Evolutionary conservation across 306 rosid species (phyloP).

Genomic region (Boehmeria nivea): DNA sequence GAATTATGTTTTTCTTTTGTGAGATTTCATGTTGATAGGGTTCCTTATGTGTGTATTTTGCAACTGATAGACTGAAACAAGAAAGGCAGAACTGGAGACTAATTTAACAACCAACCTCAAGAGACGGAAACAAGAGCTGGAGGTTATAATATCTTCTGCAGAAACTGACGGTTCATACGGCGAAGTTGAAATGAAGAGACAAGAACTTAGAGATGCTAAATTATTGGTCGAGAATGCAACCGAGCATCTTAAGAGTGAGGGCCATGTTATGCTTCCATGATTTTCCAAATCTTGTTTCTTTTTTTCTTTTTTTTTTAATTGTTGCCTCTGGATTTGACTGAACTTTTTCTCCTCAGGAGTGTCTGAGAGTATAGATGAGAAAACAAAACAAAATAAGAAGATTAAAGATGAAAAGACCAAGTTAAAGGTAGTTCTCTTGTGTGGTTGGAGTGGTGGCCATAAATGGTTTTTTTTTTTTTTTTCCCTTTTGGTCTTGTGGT

Average conservation of each 20-base stretch:
- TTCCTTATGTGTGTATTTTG: conserved; percentile 16
- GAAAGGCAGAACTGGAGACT: conserved; percentile 93
- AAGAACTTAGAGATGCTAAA: conserved; percentile 69
- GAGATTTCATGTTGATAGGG: not conserved
- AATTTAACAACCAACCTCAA: conserved; percentile 92
- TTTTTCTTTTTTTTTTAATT: conserved; percentile 3
- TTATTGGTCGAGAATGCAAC: conserved; percentile 66
- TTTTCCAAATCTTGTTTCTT: conserved; percentile 14
- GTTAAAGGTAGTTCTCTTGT: conserved; percentile 57
- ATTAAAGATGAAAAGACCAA: conserved; percentile 72
- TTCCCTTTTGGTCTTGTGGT: not conserved
- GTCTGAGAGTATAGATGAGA: conserved; percentile 52
- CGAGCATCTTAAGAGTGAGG: conserved; percentile 71
- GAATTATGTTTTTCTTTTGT: not conserved
- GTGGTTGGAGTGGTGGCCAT: conserved; percentile 22
- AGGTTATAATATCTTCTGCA: conserved; percentile 62
- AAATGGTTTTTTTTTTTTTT: conserved; percentile 15
- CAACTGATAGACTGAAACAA: conserved; percentile 67
- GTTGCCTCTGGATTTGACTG: conserved; percentile 29
- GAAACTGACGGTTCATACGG: conserved; percentile 53
- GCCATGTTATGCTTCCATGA: conserved; percentile 14
- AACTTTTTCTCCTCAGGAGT: conserved; percentile 51
- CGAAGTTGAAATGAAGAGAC: conserved; percentile 60
- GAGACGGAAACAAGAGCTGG: conserved; percentile 92
- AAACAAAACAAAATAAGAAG: conserved; percentile 47